Conservation (phyloP, 345 rosid genomes). For the Pseudoturritis turrita region DNA sequence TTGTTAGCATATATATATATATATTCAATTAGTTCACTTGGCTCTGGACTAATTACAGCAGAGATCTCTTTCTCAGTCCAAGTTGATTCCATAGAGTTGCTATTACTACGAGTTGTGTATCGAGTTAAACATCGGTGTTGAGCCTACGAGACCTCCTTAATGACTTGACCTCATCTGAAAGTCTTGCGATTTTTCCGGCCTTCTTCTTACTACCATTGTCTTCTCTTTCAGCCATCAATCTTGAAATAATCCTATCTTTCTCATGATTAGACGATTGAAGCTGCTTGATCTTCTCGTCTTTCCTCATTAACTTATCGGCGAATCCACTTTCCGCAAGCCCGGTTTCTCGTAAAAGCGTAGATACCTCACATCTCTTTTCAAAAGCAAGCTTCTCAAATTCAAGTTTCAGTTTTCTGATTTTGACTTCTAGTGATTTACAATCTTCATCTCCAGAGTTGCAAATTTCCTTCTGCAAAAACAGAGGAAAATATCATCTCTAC, state of each 20-base stretch:
- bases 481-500: not conserved
- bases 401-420: slow-evolving; percentile 39
- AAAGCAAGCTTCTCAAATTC: slow-evolving; percentile 38
- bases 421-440: slow-evolving; percentile 23
- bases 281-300: slow-evolving; percentile 47
- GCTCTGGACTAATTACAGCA: not conserved
- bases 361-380: not conserved
- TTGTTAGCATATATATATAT: not conserved
- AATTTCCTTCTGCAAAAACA: not conserved
- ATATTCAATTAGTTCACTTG: too few species aligned
- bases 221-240: slow-evolving; percentile 19
- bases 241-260: slow-evolving; percentile 52
- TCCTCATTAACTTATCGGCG: slow-evolving; percentile 25
- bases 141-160: slow-evolving; percentile 37
- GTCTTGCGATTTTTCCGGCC: slow-evolving; percentile 29
- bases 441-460: not conserved
- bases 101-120: not conserved
- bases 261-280: slow-evolving; percentile 43
- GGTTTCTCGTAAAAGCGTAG: not conserved
- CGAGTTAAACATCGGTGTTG: not conserved
- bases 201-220: slow-evolving; percentile 18
- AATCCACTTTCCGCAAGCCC: not conserved
- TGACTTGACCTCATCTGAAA: slow-evolving; percentile 40
- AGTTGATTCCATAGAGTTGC: not conserved
- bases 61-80: not conserved